Percentiles rank a stretch among this genome's conserved stretches.
Evolutionary conservation across 371 early-diverging fungal genomes (phyloP).

Genomic region (Massospora cicadina): DNA sequence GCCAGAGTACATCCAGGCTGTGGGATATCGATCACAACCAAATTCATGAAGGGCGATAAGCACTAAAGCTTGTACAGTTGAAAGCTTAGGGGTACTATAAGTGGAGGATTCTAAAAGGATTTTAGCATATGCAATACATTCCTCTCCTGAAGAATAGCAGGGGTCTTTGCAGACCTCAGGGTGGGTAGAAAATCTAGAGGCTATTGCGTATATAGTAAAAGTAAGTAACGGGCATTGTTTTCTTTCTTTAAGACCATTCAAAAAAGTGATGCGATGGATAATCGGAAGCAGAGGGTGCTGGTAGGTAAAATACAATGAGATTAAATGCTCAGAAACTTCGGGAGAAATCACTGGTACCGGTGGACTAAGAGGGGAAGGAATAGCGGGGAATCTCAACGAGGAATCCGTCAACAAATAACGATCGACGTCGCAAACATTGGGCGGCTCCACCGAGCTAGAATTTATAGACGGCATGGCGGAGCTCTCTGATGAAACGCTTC

Average conservation of each 20-base stretch:
- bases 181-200: conserved; percentile 18
- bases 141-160: conserved; percentile 19
- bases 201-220: not conserved
- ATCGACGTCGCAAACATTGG: not conserved
- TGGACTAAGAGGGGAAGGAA: conserved; percentile 10
- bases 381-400: conserved; percentile 3
- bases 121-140: conserved; percentile 17
- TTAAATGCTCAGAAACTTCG: conserved; percentile 8
- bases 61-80: conserved; percentile 28
- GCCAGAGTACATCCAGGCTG: conserved; percentile 40
- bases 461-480: not conserved
- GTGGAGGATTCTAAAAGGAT: conserved; percentile 22
- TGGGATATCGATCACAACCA: conserved; percentile 37
- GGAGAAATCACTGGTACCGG: conserved; percentile 9
- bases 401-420: conserved; percentile 6
- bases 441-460: not conserved
- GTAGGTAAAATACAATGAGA: conserved; percentile 8
- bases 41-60: conserved; percentile 35
- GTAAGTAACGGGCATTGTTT: conserved; percentile 3
- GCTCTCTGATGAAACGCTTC: conserved; percentile 1
- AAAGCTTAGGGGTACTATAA: conserved; percentile 21
- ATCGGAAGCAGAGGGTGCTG: conserved; percentile 2
- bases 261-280: conserved; percentile 7
- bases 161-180: conserved; percentile 18
- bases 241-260: not conserved